phyloP scores from a whole-genome alignment of 1,139 yeast genomes.

The Eremothecium coryli region DNA sequence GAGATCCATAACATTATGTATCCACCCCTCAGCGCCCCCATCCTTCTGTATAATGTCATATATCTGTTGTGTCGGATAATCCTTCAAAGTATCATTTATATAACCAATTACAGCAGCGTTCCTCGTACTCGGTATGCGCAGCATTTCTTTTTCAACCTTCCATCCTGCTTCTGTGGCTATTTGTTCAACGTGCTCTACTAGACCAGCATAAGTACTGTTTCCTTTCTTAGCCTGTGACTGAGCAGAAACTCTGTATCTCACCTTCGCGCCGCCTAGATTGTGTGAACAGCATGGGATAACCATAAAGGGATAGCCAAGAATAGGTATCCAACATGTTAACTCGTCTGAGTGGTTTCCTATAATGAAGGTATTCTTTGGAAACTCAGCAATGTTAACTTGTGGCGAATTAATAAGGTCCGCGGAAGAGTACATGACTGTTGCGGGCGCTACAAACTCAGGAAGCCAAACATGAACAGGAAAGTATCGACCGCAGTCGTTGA shows the following conservation, averaged over 20 bases:
- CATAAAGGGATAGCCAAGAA: slow-evolving; percentile 75
- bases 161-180: slow-evolving; percentile 67
- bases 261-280: slow-evolving; percentile 64
- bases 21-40: slow-evolving; percentile 92
- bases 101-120: slow-evolving; percentile 83
- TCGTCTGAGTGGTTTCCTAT: slow-evolving; percentile 97
- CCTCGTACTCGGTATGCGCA: slow-evolving; percentile 89
- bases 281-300: slow-evolving; percentile 96
- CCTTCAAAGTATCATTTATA: slow-evolving; percentile 20
- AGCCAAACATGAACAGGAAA: slow-evolving; percentile 44
- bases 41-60: slow-evolving; percentile 56
- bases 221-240: slow-evolving; percentile 23
- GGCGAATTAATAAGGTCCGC: slow-evolving; percentile 43
- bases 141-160: slow-evolving; percentile 75
- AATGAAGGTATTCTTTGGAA: slow-evolving; percentile 61
- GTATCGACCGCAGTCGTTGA: slow-evolving; percentile 49
- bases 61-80: slow-evolving; percentile 33
- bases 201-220: slow-evolving; percentile 66
- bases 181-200: slow-evolving; percentile 76
- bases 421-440: slow-evolving; percentile 29
- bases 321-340: slow-evolving; percentile 90
- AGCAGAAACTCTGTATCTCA: slow-evolving; percentile 39
- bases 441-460: slow-evolving; percentile 29
- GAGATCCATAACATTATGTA: slow-evolving; percentile 61
- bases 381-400: slow-evolving; percentile 57